A percentile compares a stretch with the other conserved stretches of the same genome.
Evolutionary conservation across 495 filamentous ascomycete genomes (phyloP).

Genomic region (Penicillium taxi): DNA sequence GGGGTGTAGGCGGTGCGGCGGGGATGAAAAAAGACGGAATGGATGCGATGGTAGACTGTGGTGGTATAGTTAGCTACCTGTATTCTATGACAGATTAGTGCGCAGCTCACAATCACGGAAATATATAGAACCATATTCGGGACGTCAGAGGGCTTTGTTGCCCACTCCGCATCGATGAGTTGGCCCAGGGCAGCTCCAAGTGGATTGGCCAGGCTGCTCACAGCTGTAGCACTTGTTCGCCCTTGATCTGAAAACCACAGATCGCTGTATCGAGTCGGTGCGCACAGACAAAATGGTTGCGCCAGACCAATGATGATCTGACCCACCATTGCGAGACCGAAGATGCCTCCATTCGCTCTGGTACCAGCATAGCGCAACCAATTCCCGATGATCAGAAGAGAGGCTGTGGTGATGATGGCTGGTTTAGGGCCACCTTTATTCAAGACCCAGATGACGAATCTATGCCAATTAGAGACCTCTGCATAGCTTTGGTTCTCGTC

Average conservation of each 20-base stretch:
- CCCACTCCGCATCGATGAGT: conserved; percentile 73
- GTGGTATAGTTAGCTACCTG: conserved; percentile 5
- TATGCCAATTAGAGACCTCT: conserved; percentile 10
- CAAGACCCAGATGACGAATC: conserved; percentile 65
- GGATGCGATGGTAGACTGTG: conserved; percentile 58
- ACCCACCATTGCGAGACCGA: conserved; percentile 82
- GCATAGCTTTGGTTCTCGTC: no score
- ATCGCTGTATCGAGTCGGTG: conserved; percentile 86
- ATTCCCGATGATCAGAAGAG: conserved; percentile 72
- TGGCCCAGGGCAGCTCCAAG: conserved; percentile 84
- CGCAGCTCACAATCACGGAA: conserved; percentile 62
- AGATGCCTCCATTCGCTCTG: conserved; percentile 50
- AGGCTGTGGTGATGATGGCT: conserved; percentile 64
- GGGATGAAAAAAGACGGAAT: conserved; percentile 86
- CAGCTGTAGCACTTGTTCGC: conserved; percentile 78
- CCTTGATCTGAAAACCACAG: conserved; percentile 86
- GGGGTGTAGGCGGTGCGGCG: conserved; percentile 65
- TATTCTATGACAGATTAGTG: no score
- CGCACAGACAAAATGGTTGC: conserved; percentile 86
- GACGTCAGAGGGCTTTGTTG: conserved; percentile 50
- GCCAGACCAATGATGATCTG: conserved; percentile 85
- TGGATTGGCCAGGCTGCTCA: conserved; percentile 79
- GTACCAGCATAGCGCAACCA: conserved; percentile 90
- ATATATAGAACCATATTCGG: conserved; percentile 81
- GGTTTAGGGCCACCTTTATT: conserved; percentile 71